A percentile compares a stretch with the other conserved stretches of the same genome.
Conservation (phyloP, 352 stramenopile species). For the Phytophthora pluvialis region DNA sequence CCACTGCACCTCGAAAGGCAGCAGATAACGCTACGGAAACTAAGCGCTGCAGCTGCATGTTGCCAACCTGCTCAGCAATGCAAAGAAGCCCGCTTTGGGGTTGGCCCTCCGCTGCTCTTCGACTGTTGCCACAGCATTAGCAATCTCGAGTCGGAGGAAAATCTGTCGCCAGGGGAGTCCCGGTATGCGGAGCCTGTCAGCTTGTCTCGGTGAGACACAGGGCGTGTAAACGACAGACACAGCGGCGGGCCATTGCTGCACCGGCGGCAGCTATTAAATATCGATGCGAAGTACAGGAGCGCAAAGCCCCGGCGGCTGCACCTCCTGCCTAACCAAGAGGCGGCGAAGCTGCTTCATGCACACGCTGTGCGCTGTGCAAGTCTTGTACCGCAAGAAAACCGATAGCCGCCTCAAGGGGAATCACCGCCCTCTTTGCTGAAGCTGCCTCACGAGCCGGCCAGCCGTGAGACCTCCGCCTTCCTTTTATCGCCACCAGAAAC, state of each 20-base stretch:
- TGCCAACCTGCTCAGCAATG: not conserved
- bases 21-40: conserved; percentile 1
- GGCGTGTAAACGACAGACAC: conserved; percentile 7
- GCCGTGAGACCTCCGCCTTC: too few species aligned
- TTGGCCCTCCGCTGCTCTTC: not conserved
- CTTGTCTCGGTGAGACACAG: conserved; percentile 22
- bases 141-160: conserved; percentile 3
- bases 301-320: too few species aligned
- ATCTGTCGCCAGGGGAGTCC: not conserved
- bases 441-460: too few species aligned
- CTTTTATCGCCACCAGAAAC: too few species aligned
- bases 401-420: too few species aligned
- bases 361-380: too few species aligned
- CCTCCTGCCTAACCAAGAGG: too few species aligned
- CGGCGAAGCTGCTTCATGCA: too few species aligned
- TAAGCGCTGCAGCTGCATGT: not conserved
- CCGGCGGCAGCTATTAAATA: not conserved
- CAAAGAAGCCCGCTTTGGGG: not conserved
- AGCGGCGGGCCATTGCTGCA: not conserved
- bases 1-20: not conserved
- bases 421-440: too few species aligned
- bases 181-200: conserved; percentile 12
- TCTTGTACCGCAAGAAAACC: too few species aligned
- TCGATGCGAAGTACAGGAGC: too few species aligned
- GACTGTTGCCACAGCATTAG: not conserved